A percentile compares a stretch with the other conserved stretches of the same genome.
Conservation (phyloP, 768 basidiomycete genomes). For the Phlebiopsis gigantea region DNA sequence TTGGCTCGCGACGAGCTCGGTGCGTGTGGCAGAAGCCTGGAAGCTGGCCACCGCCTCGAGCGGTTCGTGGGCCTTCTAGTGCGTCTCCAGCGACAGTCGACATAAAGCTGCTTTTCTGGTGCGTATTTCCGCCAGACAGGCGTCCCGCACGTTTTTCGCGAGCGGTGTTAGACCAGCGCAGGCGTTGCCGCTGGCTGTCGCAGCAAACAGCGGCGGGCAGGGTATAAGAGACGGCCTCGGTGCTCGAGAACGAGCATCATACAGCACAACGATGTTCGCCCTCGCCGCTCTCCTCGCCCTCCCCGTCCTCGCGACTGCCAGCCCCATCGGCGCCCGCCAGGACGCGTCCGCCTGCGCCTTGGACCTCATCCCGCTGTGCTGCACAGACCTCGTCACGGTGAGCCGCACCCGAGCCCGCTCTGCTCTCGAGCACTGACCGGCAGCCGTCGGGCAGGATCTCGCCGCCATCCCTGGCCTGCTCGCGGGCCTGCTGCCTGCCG, state of each 20-base stretch:
- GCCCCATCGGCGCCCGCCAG: not conserved
- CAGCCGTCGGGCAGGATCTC: too few relatives aligned
- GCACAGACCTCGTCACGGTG: not conserved
- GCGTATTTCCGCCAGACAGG: not conserved
- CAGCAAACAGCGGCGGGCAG: not conserved
- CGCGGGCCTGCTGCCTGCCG: too few relatives aligned
- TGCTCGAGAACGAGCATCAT: not conserved
- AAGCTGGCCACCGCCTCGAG: too few relatives aligned
- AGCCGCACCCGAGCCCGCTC: not conserved
- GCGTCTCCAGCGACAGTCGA: not conserved
- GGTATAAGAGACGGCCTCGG: not conserved
- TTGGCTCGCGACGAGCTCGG: too few relatives aligned
- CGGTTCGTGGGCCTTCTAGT: too few relatives aligned
- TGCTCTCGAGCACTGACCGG: too few relatives aligned
- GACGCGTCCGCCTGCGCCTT: not conserved
- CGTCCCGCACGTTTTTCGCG: not conserved
- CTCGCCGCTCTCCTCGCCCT: conserved; percentile 11
- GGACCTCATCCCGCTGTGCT: not conserved
- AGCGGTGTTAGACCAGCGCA: not conserved
- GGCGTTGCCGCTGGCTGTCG: not conserved
- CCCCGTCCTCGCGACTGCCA: not conserved
- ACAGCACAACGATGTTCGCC: conserved; percentile 5
- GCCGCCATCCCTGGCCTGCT: too few relatives aligned
- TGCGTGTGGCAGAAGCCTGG: too few relatives aligned
- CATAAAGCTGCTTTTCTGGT: not conserved